A percentile compares a stretch with the other conserved stretches of the same genome.
Conservation (phyloP, 176 grass and related monocot species). For the Cenchrus fungigraminus region DNA sequence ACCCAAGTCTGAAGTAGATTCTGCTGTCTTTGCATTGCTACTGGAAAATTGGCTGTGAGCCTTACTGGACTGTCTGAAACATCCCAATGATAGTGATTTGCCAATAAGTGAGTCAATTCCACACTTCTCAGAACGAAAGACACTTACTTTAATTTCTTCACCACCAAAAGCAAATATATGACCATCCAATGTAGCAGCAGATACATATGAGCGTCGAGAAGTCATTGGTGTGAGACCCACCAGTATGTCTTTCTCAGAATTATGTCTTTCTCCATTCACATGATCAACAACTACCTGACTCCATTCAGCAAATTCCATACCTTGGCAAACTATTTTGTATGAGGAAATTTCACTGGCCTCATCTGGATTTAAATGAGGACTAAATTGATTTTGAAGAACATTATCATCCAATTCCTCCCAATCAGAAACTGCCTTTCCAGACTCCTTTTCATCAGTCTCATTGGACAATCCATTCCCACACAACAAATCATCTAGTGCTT, state of each 20-base stretch:
- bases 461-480: background rate
- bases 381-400: slow-evolving; percentile 33
- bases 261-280: slow-evolving; percentile 36
- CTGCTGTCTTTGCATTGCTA: slow-evolving; percentile 9
- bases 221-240: no score
- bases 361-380: slow-evolving; percentile 35
- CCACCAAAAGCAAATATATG: no score
- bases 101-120: no score
- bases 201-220: no score
- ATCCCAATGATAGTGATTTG: no score
- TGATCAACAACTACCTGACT: slow-evolving; percentile 17
- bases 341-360: slow-evolving; percentile 34
- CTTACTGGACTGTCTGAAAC: no score
- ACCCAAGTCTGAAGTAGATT: slow-evolving; percentile 41
- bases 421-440: slow-evolving; percentile 47
- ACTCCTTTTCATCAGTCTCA: slow-evolving; percentile 47
- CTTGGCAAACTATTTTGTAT: slow-evolving; percentile 46
- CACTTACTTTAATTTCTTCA: background rate
- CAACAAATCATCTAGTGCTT: no score
- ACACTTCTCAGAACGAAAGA: no score
- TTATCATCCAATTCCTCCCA: slow-evolving; percentile 63
- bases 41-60: slow-evolving; percentile 16
- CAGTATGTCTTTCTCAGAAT: background rate
- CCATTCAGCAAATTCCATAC: slow-evolving; percentile 29
- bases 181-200: no score